phyloP scores from a whole-genome alignment of 2,329 filamentous ascomycete genomes.

The Catunica adiposa region DNA sequence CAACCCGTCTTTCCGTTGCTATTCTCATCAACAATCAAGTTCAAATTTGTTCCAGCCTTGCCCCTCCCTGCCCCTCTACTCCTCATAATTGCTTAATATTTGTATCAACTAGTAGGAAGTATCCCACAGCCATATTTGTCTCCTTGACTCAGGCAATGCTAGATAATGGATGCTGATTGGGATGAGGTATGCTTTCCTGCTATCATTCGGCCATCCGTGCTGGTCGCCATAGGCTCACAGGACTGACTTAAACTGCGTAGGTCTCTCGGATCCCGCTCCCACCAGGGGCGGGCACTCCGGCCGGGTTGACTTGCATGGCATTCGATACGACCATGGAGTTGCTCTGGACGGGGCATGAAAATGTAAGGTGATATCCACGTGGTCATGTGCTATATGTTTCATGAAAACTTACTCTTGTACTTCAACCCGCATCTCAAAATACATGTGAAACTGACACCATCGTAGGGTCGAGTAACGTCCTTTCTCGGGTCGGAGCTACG shows the following conservation, averaged over 20 bases:
- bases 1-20: no score
- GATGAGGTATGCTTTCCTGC: constrained; percentile 37
- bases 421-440: not conserved
- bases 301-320: constrained; percentile 60
- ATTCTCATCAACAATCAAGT: not conserved
- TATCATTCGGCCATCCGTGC: not conserved
- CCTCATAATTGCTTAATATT: no score
- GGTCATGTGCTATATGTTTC: not conserved
- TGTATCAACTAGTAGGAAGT: no score
- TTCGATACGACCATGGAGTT: constrained; percentile 86
- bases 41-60: not conserved
- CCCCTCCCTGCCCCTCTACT: not conserved
- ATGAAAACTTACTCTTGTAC: not conserved
- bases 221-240: not conserved
- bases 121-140: not conserved
- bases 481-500: constrained; percentile 77
- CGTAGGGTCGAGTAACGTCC: constrained; percentile 69
- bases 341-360: constrained; percentile 67
- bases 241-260: constrained; percentile 26
- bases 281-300: constrained; percentile 51
- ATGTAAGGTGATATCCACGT: constrained; percentile 3
- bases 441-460: not conserved
- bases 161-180: constrained; percentile 50
- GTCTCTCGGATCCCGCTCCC: constrained; percentile 70
- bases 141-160: constrained; percentile 16